These are phyloP conservation scores for Nakazawaea wyomingensis DNA, from an alignment of 805 yeast genomes.

Conservation along the genomic window DNA sequence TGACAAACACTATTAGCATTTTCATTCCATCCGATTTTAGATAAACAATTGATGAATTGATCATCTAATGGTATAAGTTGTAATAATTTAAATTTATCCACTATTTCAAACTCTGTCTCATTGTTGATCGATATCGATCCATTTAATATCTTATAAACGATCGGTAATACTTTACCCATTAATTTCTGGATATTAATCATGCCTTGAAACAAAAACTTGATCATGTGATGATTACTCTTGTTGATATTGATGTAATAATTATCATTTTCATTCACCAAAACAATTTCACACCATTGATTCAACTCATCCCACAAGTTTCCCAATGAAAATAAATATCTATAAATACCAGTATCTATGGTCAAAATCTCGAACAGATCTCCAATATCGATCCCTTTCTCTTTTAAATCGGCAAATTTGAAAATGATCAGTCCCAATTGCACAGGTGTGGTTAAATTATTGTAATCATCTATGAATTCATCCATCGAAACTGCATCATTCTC, in stretches of 20 bases:
- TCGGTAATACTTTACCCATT: background rate
- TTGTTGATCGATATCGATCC: background rate
- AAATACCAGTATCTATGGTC: slow-evolving; percentile 6
- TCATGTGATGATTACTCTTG: background rate
- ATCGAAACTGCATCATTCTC: background rate
- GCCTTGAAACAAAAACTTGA: slow-evolving; percentile 2
- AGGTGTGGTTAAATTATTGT: background rate
- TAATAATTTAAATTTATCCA: background rate
- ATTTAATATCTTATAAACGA: background rate
- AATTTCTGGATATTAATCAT: slow-evolving; percentile 6
- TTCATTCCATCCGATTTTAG: background rate
- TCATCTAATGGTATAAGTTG: background rate
- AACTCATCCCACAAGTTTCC: background rate
- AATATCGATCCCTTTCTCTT: background rate
- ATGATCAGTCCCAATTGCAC: slow-evolving; percentile 10
- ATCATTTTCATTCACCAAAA: background rate
- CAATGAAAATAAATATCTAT: background rate
- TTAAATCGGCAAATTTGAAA: slow-evolving; percentile 6
- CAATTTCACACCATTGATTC: slow-evolving; percentile 12
- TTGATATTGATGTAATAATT: background rate
- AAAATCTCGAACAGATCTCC: background rate
- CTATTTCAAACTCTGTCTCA: background rate
- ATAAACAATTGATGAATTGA: background rate
- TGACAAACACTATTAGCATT: background rate
- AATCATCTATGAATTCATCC: slow-evolving; percentile 1